Evolutionary conservation across 495 filamentous ascomycete species (phyloP).

Genomic region (Daldinia concentrica): DNA sequence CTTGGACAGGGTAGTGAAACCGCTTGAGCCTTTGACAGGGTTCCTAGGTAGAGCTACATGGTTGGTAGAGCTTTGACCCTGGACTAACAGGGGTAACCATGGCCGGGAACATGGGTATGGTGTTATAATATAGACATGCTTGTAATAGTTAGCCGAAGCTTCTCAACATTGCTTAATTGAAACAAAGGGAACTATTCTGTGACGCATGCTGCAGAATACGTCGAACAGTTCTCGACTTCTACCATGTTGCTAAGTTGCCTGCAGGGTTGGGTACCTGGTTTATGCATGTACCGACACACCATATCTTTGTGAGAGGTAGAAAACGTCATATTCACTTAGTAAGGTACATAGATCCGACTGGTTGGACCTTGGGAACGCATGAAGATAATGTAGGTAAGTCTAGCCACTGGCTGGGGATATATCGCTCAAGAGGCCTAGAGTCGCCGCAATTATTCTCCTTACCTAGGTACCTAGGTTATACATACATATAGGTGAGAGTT

Average conservation of each 20-base stretch:
- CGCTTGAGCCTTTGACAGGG: constrained; percentile 29
- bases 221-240: neutral
- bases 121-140: constrained; percentile 37
- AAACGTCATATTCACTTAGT: neutral
- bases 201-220: constrained; percentile 21
- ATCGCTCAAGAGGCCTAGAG: neutral
- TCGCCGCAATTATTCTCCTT: neutral
- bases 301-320: neutral
- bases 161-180: constrained; percentile 39
- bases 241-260: neutral
- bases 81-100: constrained; percentile 21
- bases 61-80: constrained; percentile 37
- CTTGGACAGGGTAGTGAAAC: constrained; percentile 31
- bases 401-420: neutral
- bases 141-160: constrained; percentile 28
- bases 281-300: neutral
- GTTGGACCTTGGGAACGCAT: constrained; percentile 6
- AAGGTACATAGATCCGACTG: constrained; percentile 11
- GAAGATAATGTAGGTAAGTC: neutral
- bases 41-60: constrained; percentile 5
- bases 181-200: constrained; percentile 30
- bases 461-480: neutral
- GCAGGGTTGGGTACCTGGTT: neutral
- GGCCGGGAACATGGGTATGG: constrained; percentile 18
- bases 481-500: neutral